phyloP scores from a whole-genome alignment of 192 early-diverging fungal genomes.

The Gamsiella multidivaricata region DNA sequence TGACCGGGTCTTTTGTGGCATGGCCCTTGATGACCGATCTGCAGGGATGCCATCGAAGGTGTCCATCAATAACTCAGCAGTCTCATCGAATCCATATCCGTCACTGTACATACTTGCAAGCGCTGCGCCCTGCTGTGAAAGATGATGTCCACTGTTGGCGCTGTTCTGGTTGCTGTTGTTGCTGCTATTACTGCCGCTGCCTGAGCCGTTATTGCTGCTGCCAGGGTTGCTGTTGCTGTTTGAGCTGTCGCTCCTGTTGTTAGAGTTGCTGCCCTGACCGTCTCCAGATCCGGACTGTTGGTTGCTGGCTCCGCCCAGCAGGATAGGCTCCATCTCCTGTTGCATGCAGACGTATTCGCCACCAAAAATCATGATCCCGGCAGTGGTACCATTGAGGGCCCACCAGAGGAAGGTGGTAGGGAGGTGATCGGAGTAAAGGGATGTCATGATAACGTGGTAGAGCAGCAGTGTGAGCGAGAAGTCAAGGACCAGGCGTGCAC shows the following conservation, averaged over 20 bases:
- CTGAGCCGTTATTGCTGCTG: background rate
- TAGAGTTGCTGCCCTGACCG: background rate
- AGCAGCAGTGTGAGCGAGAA: slow-evolving; percentile 79
- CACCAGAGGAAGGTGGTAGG: slow-evolving; percentile 78
- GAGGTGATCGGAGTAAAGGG: slow-evolving; percentile 66
- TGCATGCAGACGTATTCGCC: slow-evolving; percentile 87
- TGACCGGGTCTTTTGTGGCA: slow-evolving; percentile 35
- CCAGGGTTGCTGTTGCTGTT: slow-evolving; percentile 3
- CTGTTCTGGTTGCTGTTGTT: background rate
- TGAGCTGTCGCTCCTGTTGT: slow-evolving; percentile 1
- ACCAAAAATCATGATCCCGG: slow-evolving; percentile 73
- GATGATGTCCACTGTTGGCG: slow-evolving; percentile 6
- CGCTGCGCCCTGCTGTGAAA: slow-evolving; percentile 24
- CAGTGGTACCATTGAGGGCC: slow-evolving; percentile 62
- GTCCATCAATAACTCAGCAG: slow-evolving; percentile 33
- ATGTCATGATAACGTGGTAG: slow-evolving; percentile 71
- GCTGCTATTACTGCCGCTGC: background rate
- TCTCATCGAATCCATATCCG: slow-evolving; percentile 23
- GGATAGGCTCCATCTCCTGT: slow-evolving; percentile 82
- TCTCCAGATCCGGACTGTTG: slow-evolving; percentile 5
- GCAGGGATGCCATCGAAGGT: slow-evolving; percentile 24
- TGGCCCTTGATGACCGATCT: background rate
- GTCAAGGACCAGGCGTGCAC: slow-evolving; percentile 81
- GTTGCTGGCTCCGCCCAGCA: slow-evolving; percentile 33
- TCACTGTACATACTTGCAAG: slow-evolving; percentile 16